phyloP scores from a whole-genome alignment of 2,329 filamentous ascomycete genomes.

The Trichoderma sp. region DNA sequence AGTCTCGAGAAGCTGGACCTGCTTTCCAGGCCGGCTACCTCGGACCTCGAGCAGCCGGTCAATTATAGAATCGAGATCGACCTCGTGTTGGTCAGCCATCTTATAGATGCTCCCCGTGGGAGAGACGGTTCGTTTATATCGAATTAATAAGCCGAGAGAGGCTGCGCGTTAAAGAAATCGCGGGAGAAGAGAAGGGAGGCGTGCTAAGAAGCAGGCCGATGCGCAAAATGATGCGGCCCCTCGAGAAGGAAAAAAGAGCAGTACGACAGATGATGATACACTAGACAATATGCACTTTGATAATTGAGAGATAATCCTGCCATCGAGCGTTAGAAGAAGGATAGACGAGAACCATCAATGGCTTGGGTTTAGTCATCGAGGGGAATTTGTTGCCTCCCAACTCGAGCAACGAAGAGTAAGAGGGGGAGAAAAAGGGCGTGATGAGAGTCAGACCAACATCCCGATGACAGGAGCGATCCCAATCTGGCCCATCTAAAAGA shows the following conservation, averaged over 20 bases:
- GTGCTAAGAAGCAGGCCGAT: constrained; percentile 32
- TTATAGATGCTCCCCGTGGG: constrained; percentile 39
- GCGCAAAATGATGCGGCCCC: constrained; percentile 34
- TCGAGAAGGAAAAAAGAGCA: constrained; percentile 24
- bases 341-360: not conserved
- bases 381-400: not conserved
- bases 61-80: constrained; percentile 99
- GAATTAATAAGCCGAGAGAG: constrained; percentile 34
- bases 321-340: constrained; percentile 2
- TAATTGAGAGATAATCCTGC: constrained; percentile 9
- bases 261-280: constrained; percentile 34
- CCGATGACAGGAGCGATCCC: not conserved
- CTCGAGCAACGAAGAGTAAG: not conserved
- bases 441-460: not conserved
- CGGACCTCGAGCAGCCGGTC: constrained; percentile 96
- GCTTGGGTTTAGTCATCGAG: not conserved
- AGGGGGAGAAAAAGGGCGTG: not conserved
- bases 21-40: constrained; percentile 96
- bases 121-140: constrained; percentile 39
- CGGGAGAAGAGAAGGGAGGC: constrained; percentile 15
- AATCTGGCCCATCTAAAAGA: not conserved
- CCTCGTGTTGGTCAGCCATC: constrained; percentile 75
- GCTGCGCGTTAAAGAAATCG: constrained; percentile 29
- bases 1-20: constrained; percentile 93
- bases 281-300: constrained; percentile 30